Evolutionary conservation across 805 yeast genomes (phyloP), one percentile per base, ranked within the genome.

Genomic region (Komagataella pseudopastoris): DNA sequence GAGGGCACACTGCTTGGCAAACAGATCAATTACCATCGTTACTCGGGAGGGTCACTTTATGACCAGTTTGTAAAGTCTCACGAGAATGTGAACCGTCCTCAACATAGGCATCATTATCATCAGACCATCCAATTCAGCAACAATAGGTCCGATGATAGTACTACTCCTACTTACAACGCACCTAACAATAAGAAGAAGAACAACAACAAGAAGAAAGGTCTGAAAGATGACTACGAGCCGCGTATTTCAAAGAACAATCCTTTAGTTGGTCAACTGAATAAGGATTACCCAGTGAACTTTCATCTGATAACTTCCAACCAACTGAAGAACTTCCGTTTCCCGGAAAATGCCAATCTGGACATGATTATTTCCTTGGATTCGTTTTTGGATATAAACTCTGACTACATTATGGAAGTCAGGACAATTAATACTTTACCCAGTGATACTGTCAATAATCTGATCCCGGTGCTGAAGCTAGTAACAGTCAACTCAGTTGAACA

Each of bases 1-100:
- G 97, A 89, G 63, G 85, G 90, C 0, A 71, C 84, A 47, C 60
- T 88, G 12, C 69, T 85, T n/a, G 96, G 96, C 2, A 80, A 86
- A 58, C 70, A 70, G 44, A 64, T 87, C 44, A 74, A 75, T 54
- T 84, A 85, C 59, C 75, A 74, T 54, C 76, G 95, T 56, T 76
- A 83, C 57, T 78, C 88, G 22, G 87, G 88, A 14, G 71, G 80
- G 0, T 76, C 83, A 17, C 63, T 83, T 22, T 76, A 72, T 56
- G 79, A 76, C 39, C 73, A 68, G 45, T 52, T 17, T 44, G 46
- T 18, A 8, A 20, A 17, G 23, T 44, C 46, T 17, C 23, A 17
- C 23, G 46, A 30, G 4, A 30, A 30, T 4, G 39, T 30, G n/a
- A 30, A 30, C 39, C 39, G 39, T 8, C 30, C 20, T 23, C 51